Evolutionary conservation across 2,329 filamentous ascomycete genomes (phyloP).

Genomic region (Elsinoe batatas): DNA sequence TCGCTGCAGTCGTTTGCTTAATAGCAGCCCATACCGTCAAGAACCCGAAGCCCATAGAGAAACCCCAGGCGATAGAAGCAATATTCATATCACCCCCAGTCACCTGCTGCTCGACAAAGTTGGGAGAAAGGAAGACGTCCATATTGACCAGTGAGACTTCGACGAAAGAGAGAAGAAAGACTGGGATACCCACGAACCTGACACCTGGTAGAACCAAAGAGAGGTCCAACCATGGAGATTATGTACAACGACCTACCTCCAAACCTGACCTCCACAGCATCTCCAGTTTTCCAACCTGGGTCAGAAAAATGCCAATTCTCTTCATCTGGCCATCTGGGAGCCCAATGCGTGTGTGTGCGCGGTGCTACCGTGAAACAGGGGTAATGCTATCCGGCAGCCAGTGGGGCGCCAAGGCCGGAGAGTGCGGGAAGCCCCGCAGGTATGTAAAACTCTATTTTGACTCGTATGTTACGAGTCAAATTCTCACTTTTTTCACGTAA

Average conservation of each 20-base stretch:
- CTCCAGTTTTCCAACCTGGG: neutral
- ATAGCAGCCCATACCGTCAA: conserved; percentile 31
- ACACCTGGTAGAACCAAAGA: neutral
- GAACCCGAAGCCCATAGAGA: conserved; percentile 35
- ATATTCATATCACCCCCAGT: conserved; percentile 15
- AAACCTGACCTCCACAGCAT: neutral
- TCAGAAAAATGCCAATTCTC: neutral
- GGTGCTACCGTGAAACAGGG: conserved; percentile 9
- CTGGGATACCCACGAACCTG: conserved; percentile 1
- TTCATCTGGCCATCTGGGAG: neutral
- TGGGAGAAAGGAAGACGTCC: conserved; percentile 13
- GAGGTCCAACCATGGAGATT: neutral
- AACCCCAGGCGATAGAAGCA: conserved; percentile 22
- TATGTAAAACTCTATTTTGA: too few relatives aligned
- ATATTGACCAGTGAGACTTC: conserved; percentile 4
- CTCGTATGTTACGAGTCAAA: too few relatives aligned
- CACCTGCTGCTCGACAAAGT: conserved; percentile 13
- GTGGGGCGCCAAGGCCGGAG: too few relatives aligned
- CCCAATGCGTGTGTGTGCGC: neutral
- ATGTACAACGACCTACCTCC: neutral
- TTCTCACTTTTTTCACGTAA: too few relatives aligned
- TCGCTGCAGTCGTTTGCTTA: conserved; percentile 24
- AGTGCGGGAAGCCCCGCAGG: too few relatives aligned
- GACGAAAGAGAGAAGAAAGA: neutral
- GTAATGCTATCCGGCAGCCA: too few relatives aligned